These are phyloP conservation scores for Fomitopsis pulvina DNA, from an alignment of 768 basidiomycete species.

Conservation along the genomic window DNA sequence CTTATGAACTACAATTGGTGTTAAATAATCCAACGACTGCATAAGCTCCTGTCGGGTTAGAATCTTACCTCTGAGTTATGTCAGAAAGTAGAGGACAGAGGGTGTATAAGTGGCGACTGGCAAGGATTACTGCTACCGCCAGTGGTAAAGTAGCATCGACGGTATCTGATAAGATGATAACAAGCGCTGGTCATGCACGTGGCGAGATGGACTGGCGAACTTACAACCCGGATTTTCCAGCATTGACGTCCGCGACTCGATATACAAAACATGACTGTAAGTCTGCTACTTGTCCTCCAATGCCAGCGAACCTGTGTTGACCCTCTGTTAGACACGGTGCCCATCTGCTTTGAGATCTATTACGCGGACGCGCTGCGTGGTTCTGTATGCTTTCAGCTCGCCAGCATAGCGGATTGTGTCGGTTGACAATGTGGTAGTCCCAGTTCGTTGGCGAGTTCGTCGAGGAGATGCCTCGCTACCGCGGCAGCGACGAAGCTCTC, in stretches of 20 bases:
- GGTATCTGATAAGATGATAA: not conserved
- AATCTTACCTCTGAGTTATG: no score
- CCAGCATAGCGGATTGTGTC: not conserved
- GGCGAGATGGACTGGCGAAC: not conserved
- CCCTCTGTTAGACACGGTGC: conserved; percentile 19
- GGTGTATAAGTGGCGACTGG: not conserved
- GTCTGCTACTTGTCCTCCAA: conserved; percentile 2
- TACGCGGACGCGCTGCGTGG: conserved; percentile 16
- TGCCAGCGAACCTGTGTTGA: conserved; percentile 2
- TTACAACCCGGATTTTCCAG: conserved; percentile 14
- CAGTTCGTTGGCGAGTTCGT: conserved; percentile 19
- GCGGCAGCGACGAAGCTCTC: conserved; percentile 35
- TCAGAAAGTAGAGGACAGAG: no score
- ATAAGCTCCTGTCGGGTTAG: no score
- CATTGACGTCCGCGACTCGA: conserved; percentile 1
- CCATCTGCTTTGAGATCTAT: conserved; percentile 20
- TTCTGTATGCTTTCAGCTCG: not conserved
- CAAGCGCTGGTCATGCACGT: not conserved
- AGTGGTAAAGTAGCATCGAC: not conserved
- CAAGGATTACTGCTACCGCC: not conserved
- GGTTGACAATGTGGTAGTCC: conserved; percentile 8
- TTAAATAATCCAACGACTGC: no score
- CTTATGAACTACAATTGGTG: no score
- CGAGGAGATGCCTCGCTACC: conserved; percentile 52
- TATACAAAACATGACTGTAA: conserved; percentile 20